phyloP scores from a whole-genome alignment of 2,329 filamentous ascomycete species.

The Berkeleyomyces basicola region DNA sequence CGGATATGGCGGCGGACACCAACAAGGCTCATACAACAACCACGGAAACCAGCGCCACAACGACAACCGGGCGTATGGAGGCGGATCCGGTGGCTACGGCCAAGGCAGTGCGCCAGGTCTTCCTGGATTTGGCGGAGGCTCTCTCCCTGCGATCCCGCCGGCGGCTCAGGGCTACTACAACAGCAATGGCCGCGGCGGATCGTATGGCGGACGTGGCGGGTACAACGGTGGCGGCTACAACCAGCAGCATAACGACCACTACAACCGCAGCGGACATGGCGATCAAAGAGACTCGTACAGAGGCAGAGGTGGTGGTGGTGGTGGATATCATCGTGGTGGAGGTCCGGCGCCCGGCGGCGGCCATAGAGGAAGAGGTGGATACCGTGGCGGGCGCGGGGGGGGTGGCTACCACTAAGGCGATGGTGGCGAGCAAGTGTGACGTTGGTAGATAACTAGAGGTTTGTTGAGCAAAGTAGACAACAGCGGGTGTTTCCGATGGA shows the following conservation, averaged over 20 bases:
- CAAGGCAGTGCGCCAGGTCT: slow-evolving; percentile 25
- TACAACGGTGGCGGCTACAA: neutral
- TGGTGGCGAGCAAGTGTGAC: neutral
- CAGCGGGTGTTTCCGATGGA: too few species aligned
- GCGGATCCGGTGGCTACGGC: slow-evolving; percentile 17
- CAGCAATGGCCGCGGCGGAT: slow-evolving; percentile 11
- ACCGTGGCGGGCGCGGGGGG: slow-evolving; percentile 9
- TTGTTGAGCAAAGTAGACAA: too few species aligned
- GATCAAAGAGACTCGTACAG: slow-evolving; percentile 2
- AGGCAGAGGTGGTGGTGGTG: slow-evolving; percentile 4
- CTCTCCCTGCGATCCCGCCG: slow-evolving; percentile 30
- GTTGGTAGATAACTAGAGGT: too few species aligned
- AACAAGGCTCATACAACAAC: slow-evolving; percentile 14
- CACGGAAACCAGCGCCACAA: slow-evolving; percentile 16
- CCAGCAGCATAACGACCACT: slow-evolving; percentile 2
- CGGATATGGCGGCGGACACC: slow-evolving; percentile 4
- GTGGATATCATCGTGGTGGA: slow-evolving; percentile 2
- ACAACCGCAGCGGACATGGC: slow-evolving; percentile 2
- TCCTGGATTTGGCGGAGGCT: slow-evolving; percentile 26
- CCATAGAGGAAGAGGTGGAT: slow-evolving; percentile 6
- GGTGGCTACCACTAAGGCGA: slow-evolving; percentile 5
- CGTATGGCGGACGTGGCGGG: slow-evolving; percentile 1
- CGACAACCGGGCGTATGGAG: slow-evolving; percentile 13
- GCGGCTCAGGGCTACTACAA: slow-evolving; percentile 10
- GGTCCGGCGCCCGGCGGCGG: neutral